These are phyloP conservation scores for Leucosporidium creatinivorum DNA, from an alignment of 768 basidiomycete genomes.

Conservation along the genomic window DNA sequence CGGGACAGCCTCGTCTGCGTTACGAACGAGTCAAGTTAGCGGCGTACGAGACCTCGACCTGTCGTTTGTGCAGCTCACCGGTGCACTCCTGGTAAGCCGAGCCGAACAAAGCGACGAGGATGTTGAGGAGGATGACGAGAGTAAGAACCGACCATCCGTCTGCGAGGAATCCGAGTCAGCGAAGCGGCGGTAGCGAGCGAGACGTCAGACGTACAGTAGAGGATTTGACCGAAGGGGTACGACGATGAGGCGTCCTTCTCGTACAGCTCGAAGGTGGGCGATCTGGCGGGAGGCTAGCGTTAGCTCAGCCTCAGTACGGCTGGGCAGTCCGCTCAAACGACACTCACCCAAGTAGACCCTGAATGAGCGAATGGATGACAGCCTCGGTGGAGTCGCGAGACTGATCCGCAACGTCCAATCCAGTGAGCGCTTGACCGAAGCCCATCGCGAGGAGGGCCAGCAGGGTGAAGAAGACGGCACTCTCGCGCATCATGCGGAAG, in stretches of 20 bases:
- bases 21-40: too few relatives aligned
- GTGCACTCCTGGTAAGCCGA: constrained; percentile 18
- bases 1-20: constrained; percentile 40
- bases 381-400: constrained; percentile 35
- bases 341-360: constrained; percentile 43
- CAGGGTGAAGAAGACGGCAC: constrained; percentile 44
- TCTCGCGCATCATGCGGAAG: constrained; percentile 42
- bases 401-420: constrained; percentile 44
- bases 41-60: too few relatives aligned
- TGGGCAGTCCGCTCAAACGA: not conserved
- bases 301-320: not conserved
- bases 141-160: constrained; percentile 43
- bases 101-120: constrained; percentile 46
- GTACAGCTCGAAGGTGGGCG: constrained; percentile 35
- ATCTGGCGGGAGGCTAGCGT: not conserved
- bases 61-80: constrained; percentile 5
- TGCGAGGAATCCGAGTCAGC: not conserved
- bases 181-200: not conserved
- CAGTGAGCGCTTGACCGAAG: constrained; percentile 45
- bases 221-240: constrained; percentile 33
- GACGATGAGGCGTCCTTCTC: not conserved
- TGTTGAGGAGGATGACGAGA: constrained; percentile 47
- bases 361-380: constrained; percentile 43
- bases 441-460: constrained; percentile 32
- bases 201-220: constrained; percentile 19